A percentile compares a stretch with the other conserved stretches of the same genome.
Conservation (phyloP, 768 basidiomycete species). For the Panus rudis region DNA sequence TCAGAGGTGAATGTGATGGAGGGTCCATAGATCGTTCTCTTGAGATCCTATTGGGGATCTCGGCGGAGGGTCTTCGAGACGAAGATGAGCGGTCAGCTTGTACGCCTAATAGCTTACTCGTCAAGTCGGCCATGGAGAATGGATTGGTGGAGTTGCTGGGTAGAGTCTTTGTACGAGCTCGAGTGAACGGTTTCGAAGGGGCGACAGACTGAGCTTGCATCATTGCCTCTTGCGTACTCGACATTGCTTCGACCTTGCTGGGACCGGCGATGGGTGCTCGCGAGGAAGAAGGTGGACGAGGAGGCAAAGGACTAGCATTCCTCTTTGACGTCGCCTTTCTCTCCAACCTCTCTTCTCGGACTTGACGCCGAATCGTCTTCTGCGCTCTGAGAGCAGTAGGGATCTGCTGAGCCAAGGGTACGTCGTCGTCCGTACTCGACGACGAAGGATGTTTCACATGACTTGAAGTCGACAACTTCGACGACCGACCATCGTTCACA, state of each 20-base stretch:
- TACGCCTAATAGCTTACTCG: constrained; percentile 49
- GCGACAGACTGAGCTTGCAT: constrained; percentile 5
- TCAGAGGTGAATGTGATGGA: too few relatives aligned
- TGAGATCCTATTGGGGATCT: too few relatives aligned
- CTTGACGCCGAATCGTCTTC: constrained; percentile 66
- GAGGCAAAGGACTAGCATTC: too few relatives aligned
- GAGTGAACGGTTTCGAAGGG: constrained; percentile 18
- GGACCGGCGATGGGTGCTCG: neutral
- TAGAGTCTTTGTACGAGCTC: constrained; percentile 39
- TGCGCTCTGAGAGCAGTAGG: constrained; percentile 82
- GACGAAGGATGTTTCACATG: constrained; percentile 10
- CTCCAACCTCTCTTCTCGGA: constrained; percentile 50
- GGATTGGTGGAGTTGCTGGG: constrained; percentile 30
- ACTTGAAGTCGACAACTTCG: neutral
- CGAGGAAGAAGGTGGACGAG: neutral
- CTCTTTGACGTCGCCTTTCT: constrained; percentile 25
- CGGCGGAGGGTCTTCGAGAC: too few relatives aligned
- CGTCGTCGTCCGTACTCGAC: constrained; percentile 58
- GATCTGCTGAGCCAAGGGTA: constrained; percentile 77
- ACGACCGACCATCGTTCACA: neutral
- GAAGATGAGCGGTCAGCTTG: too few relatives aligned
- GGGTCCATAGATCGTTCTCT: too few relatives aligned
- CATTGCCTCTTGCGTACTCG: neutral
- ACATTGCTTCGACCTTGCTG: neutral
- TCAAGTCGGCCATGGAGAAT: constrained; percentile 54